Base-by-base conservation (phyloP, 495 filamentous ascomycete genomes). In the Melanomma pulvis-pyrius region DNA sequence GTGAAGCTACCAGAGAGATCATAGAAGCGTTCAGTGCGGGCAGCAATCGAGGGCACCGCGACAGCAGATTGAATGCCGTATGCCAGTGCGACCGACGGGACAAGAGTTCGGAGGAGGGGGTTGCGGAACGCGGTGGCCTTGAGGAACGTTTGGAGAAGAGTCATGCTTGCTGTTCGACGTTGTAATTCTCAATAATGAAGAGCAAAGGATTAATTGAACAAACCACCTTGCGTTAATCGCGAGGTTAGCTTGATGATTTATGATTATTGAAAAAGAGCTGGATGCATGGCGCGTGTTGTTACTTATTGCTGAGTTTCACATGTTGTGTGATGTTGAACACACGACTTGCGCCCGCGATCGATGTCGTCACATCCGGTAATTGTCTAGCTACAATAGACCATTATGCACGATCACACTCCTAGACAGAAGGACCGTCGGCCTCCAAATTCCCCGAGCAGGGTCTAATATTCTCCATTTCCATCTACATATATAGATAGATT, bases 1-100 rank as follows among this genome's bases (percentile, higher is more conserved):
- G 85, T 90, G 2, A 86, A 68, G 2, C 82, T 83, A 65, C 86
- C 86, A 0, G 85, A 87, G 57, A 85, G 76, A 69, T 90, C 87
- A 72, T 86, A 90, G 77, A 86, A 88, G 49, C 82, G 81, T 58
- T 88, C 85, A 13, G 82, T 81, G 68, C 84, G 81, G 46, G 76
- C 74, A 64, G 79, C 57, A 46, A 87, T 84, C 2, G 85, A 87
- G 5, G 86, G 86, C 8, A 88, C 67, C 7, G 83, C 87, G 30
- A 82, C 81, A 53, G 77, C 82, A 26, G 79, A 71, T 76, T 87
- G 84, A 51, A 86, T 75, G 1, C 79, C 80, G 57, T 82, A 86
- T 28, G 82, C 84, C 21, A 86, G 79, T 22, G 79, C 79, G 25
- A 88, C 77, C 64, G 80, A 79, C 13, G 86, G 87, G 25, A 87